These are phyloP conservation scores for Haplosporangium sp. DNA, from an alignment of 371 early-diverging fungal genomes.

Conservation along the genomic window DNA sequence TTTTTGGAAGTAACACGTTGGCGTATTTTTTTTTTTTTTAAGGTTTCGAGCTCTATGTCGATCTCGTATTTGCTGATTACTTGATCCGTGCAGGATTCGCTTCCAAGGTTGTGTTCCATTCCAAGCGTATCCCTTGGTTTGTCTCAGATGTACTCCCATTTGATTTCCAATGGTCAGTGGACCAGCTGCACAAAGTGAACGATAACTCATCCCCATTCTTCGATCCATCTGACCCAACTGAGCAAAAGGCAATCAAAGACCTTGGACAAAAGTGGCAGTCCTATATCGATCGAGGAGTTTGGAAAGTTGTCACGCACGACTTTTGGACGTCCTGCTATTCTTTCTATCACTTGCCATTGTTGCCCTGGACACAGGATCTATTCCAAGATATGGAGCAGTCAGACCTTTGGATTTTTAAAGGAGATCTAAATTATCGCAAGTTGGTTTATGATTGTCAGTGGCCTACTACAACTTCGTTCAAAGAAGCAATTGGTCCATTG, in stretches of 20 bases:
- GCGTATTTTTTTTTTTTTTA: not conserved
- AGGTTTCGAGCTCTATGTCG: constrained; percentile 93
- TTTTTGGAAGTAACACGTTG: not conserved
- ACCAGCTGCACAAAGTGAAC: constrained; percentile 46
- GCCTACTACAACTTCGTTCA: constrained; percentile 84
- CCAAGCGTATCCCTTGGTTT: constrained; percentile 94
- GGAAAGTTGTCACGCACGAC: constrained; percentile 73
- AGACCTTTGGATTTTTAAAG: constrained; percentile 89
- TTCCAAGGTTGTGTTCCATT: constrained; percentile 80
- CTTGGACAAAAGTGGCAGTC: constrained; percentile 78
- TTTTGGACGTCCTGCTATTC: constrained; percentile 91
- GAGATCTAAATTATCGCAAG: constrained; percentile 97
- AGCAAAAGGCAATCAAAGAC: constrained; percentile 62
- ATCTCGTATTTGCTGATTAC: constrained; percentile 90
- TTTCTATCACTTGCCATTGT: constrained; percentile 77
- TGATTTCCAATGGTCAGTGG: constrained; percentile 82
- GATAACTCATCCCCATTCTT: constrained; percentile 55
- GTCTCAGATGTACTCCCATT: constrained; percentile 87
- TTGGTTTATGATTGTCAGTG: constrained; percentile 90
- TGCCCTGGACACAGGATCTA: constrained; percentile 69
- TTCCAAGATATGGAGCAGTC: constrained; percentile 69
- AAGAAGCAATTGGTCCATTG: constrained; percentile 82
- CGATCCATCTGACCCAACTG: constrained; percentile 57
- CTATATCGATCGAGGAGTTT: constrained; percentile 68
- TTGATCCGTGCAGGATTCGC: constrained; percentile 80